Evolutionary conservation across 2,329 filamentous ascomycete genomes (phyloP), one percentile per base, ranked within the genome.

Genomic region (Diaporthe ampelina): DNA sequence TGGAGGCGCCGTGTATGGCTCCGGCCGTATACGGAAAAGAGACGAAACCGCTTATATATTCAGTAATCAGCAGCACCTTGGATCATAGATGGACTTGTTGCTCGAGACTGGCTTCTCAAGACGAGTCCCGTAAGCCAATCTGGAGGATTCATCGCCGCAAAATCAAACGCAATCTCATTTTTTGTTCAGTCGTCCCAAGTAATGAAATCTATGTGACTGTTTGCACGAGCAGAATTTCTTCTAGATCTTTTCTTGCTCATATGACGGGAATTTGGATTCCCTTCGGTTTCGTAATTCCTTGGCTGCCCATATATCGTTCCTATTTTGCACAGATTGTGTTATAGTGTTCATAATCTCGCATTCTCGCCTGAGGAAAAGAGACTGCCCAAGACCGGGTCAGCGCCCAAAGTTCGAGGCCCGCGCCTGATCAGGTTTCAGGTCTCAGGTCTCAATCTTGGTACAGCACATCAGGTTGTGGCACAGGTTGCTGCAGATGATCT

Each of bases 401-500:
- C 15, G 40, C 15, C 40, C 15, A 40, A 1, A 21, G 26, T 5
- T 8, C 45, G 15, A 7, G 15, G 21, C 11, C n/a, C 32, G 45
- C 15, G 40, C 24, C 45, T 13, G n/a, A 13, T 11, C 37, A 40
- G 37, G 37, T 37, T 13, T 37, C 37, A 13, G 37, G 15, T 43
- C 15, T 69, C 63, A 75, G 19, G 65, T 52, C 48, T 75, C 67
- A 4, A 74, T 75, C 67, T 74, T 73, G 8, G 83, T 83, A 79
- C 88, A 90, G 78, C 89, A 91, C 75, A 85, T 87, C 76, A 90
- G 79, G 43, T 84, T 84, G 75, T 87, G 86, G 73, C 89, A 91
- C 13, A 85, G 75, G 19, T 83, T 85, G 19, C 87, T 85, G 78
- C 89, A 91, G 54, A 85, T 82, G 52, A 91, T 82, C 77, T 88